Base-by-base conservation (phyloP, 2,329 filamentous ascomycete genomes). In the Verticillium klebahnii region DNA sequence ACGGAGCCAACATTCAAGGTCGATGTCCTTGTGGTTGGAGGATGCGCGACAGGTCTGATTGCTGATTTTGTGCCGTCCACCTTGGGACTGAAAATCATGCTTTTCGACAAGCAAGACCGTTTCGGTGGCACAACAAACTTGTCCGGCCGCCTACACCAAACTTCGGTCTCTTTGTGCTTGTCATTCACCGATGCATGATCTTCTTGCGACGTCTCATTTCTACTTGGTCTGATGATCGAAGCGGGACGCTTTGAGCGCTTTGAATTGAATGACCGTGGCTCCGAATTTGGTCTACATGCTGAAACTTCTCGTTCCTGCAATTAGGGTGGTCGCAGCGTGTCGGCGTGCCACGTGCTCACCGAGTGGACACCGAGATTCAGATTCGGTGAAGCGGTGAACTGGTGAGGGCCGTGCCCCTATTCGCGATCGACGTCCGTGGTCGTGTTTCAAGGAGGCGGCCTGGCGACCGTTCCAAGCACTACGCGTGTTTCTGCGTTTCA, bases 101-200 rank as follows among this genome's bases (percentile, higher is more conserved):
- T 77, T 9, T 65, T 73, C 50, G 74, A 77, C 60, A 76, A 76
- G 62, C 63, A 64, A 8, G 54, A 64, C 32, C 69, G 66, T 25
- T 62, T 75, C 23, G 75, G 74, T 12, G 75, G 75, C 23, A 70
- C 74, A 1, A 68, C 73, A 12, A 68, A 68, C 23, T 73, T 69
- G 52, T 76, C 74, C 2, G 74, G 73, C n/a, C 70, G 72, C 25
- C 40, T 50, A 50, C 9, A n/a, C 23, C 40, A 25, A 23, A 7
- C 23, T 50, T 50, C 40, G 11, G 40, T 50, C 19, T 50, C 19
- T 23, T 23, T 23, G 19, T 12, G n/a, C 40, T 50, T n/a, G 23
- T 32, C 36, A 45, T 58, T 12, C 25, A 15, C 15, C 36, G 32
- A 19, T 39, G 15, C 32, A 8, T 25, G n/a, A 29, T 9, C 23